Evolutionary conservation across 768 basidiomycete species (phyloP).

Genomic region (Cystobasidium onofrii): DNA sequence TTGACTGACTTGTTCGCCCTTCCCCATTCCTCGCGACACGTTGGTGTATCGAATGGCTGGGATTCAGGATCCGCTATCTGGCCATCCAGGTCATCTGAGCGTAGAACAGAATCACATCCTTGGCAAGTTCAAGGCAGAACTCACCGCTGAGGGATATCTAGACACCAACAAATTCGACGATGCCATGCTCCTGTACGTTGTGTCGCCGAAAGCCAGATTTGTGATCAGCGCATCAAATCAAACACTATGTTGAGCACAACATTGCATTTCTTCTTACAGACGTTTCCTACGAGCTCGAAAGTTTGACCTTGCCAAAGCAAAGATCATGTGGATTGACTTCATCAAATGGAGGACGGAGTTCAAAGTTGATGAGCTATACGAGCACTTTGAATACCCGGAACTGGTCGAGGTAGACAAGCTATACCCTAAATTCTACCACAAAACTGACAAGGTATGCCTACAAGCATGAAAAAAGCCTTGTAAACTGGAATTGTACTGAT

Average conservation of each 20-base stretch:
- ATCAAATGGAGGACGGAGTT: constrained; percentile 88
- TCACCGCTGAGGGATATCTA: constrained; percentile 58
- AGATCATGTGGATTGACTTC: constrained; percentile 68
- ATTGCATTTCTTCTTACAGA: constrained; percentile 43
- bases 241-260: background rate
- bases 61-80: constrained; percentile 25
- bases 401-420: constrained; percentile 67
- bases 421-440: constrained; percentile 55
- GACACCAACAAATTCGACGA: constrained; percentile 45
- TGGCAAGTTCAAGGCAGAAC: constrained; percentile 56
- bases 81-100: constrained; percentile 40
- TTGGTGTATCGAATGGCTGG: background rate
- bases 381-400: constrained; percentile 80
- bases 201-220: no score
- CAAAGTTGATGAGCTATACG: constrained; percentile 61
- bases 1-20: no score
- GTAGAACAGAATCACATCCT: constrained; percentile 36
- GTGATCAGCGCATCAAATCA: no score
- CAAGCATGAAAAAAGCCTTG: background rate
- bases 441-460: constrained; percentile 71
- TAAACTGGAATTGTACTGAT: background rate
- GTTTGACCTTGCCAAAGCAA: constrained; percentile 74
- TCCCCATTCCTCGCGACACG: background rate
- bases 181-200: constrained; percentile 42
- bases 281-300: constrained; percentile 85